Evolutionary conservation across 345 rosid genomes (phyloP).

Genomic region (Corymbia maculata): DNA sequence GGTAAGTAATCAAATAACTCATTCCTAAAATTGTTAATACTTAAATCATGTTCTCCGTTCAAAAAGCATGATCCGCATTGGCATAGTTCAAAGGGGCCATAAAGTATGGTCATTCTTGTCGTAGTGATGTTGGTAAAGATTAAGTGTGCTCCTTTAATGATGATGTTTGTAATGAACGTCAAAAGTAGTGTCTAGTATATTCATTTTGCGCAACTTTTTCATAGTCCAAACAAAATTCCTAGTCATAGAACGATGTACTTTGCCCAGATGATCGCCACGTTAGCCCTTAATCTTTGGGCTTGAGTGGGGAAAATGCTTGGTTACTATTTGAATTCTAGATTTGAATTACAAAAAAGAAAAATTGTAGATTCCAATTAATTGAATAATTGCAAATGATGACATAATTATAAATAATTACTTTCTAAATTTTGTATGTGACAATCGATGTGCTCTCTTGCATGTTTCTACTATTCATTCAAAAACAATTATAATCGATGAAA

Average conservation of each 20-base stretch:
- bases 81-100: not conserved
- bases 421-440: not conserved
- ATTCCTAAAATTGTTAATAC: not conserved
- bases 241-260: not conserved
- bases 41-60: not conserved
- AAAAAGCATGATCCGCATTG: not conserved
- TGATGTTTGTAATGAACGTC: not conserved
- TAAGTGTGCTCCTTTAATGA: not conserved
- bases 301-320: rapidly evolving
- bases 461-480: not conserved
- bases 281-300: not conserved
- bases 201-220: not conserved
- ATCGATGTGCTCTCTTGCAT: not conserved
- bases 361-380: not conserved
- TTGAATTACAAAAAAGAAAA: not conserved
- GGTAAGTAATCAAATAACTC: not conserved
- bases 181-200: not conserved
- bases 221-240: not conserved
- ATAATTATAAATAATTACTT: not conserved
- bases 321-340: not conserved
- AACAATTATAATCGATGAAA: not conserved
- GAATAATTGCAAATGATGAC: rapidly evolving
- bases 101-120: not conserved
- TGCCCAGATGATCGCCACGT: not conserved
- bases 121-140: not conserved